Conservation (phyloP, 2,329 filamentous ascomycete species). For the Colletotrichum horii region DNA sequence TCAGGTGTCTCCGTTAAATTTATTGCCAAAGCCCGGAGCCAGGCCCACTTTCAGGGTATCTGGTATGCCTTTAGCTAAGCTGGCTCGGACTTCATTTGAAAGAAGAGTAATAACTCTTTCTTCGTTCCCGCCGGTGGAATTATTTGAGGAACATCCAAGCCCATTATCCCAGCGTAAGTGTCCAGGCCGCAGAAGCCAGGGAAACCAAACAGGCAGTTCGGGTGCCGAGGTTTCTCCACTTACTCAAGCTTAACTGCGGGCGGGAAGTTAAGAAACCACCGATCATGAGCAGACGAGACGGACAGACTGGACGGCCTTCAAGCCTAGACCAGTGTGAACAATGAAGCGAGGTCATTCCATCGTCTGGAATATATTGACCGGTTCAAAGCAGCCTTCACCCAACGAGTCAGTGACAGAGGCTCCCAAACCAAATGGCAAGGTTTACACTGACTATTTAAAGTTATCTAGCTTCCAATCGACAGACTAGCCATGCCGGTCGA, state of each 20-base stretch:
- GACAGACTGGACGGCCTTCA: background rate
- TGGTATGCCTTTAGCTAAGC: too few relatives aligned
- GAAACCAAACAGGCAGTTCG: background rate
- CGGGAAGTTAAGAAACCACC: background rate
- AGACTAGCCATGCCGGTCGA: background rate
- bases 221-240: background rate
- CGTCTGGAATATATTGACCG: background rate
- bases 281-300: too few relatives aligned
- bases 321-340: background rate
- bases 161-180: too few relatives aligned
- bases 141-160: too few relatives aligned
- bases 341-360: background rate
- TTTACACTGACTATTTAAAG: background rate
- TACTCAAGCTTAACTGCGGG: background rate
- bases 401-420: background rate
- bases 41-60: too few relatives aligned
- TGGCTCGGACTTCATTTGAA: too few relatives aligned
- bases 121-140: too few relatives aligned
- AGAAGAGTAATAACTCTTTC: too few relatives aligned
- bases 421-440: fast-evolving
- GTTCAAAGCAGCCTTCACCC: background rate
- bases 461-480: background rate
- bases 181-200: background rate
- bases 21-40: too few relatives aligned
- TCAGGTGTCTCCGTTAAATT: too few relatives aligned